These are phyloP conservation scores for Boletus edulis DNA, from an alignment of 768 basidiomycete species.

Conservation along the genomic window DNA sequence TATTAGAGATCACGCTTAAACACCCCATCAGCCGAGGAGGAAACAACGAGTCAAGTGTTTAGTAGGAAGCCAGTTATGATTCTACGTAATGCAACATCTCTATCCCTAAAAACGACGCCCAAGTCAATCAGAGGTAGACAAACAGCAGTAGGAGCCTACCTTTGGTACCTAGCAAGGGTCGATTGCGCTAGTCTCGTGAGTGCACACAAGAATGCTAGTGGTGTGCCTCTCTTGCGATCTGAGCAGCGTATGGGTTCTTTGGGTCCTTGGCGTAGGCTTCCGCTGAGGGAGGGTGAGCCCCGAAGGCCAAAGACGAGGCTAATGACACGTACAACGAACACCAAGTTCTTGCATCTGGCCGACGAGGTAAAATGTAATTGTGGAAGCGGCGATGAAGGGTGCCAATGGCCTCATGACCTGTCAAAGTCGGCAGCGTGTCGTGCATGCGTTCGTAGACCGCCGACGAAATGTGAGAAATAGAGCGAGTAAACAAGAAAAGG, in stretches of 20 bases:
- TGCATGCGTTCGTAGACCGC: too few relatives aligned
- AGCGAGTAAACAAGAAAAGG: background rate
- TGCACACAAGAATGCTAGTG: constrained; percentile 24
- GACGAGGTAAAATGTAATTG: constrained; percentile 65
- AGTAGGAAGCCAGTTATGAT: constrained; percentile 6
- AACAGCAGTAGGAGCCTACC: background rate
- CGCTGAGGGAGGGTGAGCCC: constrained; percentile 39
- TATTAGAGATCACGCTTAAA: background rate
- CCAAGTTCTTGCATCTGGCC: constrained; percentile 63
- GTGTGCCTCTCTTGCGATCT: constrained; percentile 66
- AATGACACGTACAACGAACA: constrained; percentile 61
- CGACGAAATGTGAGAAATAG: too few relatives aligned
- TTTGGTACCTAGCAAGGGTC: background rate
- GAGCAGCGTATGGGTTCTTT: constrained; percentile 78
- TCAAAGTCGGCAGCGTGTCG: background rate
- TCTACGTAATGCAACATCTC: constrained; percentile 19
- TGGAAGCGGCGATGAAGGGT: constrained; percentile 72
- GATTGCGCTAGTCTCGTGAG: background rate
- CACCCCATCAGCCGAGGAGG: background rate
- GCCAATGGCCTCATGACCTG: constrained; percentile 75
- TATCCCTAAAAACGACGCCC: constrained; percentile 1
- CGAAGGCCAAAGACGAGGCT: background rate
- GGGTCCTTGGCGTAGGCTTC: constrained; percentile 70
- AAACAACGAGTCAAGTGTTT: constrained; percentile 1
- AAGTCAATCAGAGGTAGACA: background rate